Evolutionary conservation across 2,329 filamentous ascomycete genomes (phyloP).

Genomic region (Clonostachys solani): DNA sequence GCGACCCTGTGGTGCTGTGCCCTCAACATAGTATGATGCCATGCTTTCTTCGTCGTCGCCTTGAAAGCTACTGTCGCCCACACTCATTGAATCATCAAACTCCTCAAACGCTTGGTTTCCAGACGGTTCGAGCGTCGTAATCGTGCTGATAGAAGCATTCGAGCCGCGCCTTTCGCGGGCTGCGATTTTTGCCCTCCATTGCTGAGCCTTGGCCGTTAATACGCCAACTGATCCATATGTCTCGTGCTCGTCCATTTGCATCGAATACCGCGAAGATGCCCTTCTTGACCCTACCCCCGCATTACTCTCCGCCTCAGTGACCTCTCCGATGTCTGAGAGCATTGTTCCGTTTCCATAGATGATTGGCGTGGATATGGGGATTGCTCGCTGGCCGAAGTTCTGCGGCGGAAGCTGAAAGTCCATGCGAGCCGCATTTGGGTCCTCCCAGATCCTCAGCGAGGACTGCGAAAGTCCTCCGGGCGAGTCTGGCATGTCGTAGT

Average conservation of each 20-base stretch:
- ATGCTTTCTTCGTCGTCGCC: conserved; percentile 66
- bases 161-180: conserved; percentile 45
- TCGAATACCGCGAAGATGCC: conserved; percentile 26
- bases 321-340: conserved; percentile 61
- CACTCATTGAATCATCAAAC: conserved; percentile 57
- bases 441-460: conserved; percentile 48
- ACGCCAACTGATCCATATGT: conserved; percentile 10
- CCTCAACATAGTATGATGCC: conserved; percentile 50
- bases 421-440: conserved; percentile 26
- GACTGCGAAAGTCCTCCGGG: conserved; percentile 46
- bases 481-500: conserved; percentile 57
- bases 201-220: conserved; percentile 32
- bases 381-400: conserved; percentile 34
- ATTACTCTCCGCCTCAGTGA: conserved; percentile 49
- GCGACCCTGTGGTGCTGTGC: conserved; percentile 20
- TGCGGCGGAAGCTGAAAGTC: conserved; percentile 37
- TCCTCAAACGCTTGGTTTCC: conserved; percentile 41
- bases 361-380: conserved; percentile 56
- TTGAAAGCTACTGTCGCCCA: conserved; percentile 62
- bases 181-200: conserved; percentile 18
- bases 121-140: conserved; percentile 41
- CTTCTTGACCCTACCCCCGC: conserved; percentile 32
- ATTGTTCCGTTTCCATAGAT: conserved; percentile 68
- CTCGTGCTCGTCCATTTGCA: conserved; percentile 23
- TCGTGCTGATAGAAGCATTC: conserved; percentile 57